These are phyloP conservation scores for Cercospora canescens DNA, from an alignment of 2,329 filamentous ascomycete species.

Conservation along the genomic window DNA sequence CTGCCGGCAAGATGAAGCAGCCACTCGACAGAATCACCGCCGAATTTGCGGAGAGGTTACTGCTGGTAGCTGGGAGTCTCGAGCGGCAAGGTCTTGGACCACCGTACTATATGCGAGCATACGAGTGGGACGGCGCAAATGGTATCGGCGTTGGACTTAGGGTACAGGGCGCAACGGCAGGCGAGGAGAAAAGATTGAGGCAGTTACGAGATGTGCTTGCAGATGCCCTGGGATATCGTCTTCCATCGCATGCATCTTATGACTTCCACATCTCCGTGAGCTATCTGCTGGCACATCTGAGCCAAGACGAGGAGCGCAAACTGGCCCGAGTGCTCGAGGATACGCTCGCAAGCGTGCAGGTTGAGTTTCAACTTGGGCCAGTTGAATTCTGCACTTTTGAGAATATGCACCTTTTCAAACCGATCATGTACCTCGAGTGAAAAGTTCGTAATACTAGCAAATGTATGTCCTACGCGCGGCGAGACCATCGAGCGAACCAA, in stretches of 20 bases:
- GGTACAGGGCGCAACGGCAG: background rate
- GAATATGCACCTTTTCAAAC: background rate
- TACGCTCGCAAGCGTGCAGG: background rate
- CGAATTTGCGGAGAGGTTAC: background rate
- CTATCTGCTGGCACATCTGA: background rate
- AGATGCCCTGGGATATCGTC: background rate
- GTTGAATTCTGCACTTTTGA: conserved; percentile 1
- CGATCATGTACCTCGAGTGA: background rate
- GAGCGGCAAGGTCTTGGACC: background rate
- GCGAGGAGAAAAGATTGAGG: background rate
- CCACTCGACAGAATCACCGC: background rate
- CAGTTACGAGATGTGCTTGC: background rate
- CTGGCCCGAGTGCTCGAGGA: background rate
- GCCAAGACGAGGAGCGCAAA: background rate
- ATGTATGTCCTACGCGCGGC: too few relatives aligned
- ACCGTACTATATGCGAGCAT: background rate
- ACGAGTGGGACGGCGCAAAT: background rate
- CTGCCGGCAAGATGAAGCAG: conserved; percentile 3
- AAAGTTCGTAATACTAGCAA: too few relatives aligned
- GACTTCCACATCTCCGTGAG: background rate
- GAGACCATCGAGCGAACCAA: too few relatives aligned
- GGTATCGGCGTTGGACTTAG: background rate
- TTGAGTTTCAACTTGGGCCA: background rate
- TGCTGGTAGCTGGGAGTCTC: background rate
- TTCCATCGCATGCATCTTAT: background rate